Conservation (phyloP, 768 basidiomycete species). For the Sarcodon sp. region DNA sequence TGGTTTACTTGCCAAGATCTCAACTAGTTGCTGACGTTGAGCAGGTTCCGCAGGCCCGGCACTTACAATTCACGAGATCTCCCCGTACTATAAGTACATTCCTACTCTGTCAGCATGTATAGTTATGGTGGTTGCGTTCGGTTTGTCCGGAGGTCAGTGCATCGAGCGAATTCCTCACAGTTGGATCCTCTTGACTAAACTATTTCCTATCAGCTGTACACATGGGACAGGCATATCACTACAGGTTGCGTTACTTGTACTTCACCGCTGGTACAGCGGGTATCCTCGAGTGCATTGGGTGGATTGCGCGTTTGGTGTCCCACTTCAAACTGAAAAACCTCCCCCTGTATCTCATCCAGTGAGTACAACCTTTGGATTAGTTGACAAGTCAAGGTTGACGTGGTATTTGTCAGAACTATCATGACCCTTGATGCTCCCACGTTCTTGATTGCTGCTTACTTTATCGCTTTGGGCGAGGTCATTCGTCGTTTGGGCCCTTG, state of each 20-base stretch:
- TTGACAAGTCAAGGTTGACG: background rate
- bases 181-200: background rate
- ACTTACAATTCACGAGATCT: background rate
- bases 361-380: conserved; percentile 5
- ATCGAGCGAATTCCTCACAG: background rate
- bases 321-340: conserved; percentile 11
- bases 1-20: background rate
- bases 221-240: conserved; percentile 27
- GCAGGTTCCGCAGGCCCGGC: background rate
- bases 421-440: conserved; percentile 41
- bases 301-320: conserved; percentile 44
- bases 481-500: conserved; percentile 27
- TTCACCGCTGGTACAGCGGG: conserved; percentile 36
- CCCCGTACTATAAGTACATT: background rate
- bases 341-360: conserved; percentile 32
- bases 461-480: conserved; percentile 37
- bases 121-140: background rate
- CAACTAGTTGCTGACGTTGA: background rate
- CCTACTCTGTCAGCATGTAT: background rate
- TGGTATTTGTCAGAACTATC: conserved; percentile 12
- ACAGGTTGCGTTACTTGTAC: conserved; percentile 38
- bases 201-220: conserved; percentile 26
- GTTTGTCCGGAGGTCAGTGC: background rate
- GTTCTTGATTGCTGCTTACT: conserved; percentile 42
- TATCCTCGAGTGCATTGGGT: conserved; percentile 38